phyloP scores from a whole-genome alignment of 2,329 filamentous ascomycete species.

The Verticillium nubilum region DNA sequence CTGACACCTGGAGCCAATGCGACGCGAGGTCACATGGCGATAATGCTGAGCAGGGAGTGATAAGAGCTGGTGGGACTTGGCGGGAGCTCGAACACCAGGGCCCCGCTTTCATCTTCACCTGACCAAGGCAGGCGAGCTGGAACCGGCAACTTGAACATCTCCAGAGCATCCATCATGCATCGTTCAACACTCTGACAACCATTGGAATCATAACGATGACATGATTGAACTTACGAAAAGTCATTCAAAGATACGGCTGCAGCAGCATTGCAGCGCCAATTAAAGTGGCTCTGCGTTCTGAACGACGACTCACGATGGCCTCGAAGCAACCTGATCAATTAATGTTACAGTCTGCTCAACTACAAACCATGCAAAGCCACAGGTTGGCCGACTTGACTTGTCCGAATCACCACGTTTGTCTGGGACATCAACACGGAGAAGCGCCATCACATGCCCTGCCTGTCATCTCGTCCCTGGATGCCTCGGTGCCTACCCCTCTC shows the following conservation, averaged over 20 bases:
- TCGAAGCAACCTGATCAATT: not conserved
- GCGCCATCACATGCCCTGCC: not conserved
- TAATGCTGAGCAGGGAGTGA: not conserved
- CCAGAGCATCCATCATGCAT: no score
- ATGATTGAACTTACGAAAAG: no score
- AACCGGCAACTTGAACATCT: no score
- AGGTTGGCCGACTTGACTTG: not conserved
- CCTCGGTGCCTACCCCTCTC: not conserved
- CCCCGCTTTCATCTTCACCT: not conserved
- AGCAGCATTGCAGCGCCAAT: no score
- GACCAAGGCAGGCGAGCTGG: no score
- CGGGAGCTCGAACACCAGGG: not conserved
- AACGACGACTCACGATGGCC: not conserved
- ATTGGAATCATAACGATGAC: no score
- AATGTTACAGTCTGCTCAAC: no score
- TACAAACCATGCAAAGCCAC: not conserved
- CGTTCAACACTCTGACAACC: no score
- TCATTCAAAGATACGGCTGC: no score
- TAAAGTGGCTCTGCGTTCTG: no score
- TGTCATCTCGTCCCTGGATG: not conserved
- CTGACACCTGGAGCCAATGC: not conserved
- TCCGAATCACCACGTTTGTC: not conserved
- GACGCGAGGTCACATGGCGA: conserved; percentile 3
- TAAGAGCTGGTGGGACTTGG: not conserved
- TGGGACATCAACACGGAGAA: not conserved